Evolutionary conservation across 1,139 yeast species (phyloP), one percentile per base, ranked within the genome.

Genomic region (Pichia sp.): DNA sequence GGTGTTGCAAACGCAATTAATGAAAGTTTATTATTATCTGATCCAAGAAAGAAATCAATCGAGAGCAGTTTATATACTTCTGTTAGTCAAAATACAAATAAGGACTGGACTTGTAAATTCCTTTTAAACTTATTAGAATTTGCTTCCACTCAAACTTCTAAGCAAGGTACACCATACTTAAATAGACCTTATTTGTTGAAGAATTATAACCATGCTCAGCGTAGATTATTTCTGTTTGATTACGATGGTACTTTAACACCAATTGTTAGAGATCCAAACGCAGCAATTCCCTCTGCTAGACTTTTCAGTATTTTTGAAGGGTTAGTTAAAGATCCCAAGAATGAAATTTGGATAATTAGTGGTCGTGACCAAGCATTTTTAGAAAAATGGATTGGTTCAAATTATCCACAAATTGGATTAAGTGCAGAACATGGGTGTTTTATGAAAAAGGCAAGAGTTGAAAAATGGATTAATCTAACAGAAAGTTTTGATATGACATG

Each of bases 381-480:
- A 59, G 95, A 85, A 56, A 80, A 82, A 66, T 90, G 97, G 95
- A 72, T 90, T 56, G 97, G 97, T 20, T 61, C 77, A 43, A 74
- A 77, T 57, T 66, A 74, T 55, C 68, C 73, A 18, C 66, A 72
- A 44, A 71, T 92, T 38, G 97, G 97, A 2, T 72, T 94, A 50
- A 82, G 94, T 51, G 97, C 98, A 0, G 99, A 94, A 64, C 99
- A 94, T 66, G 99, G 99, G 12, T 90, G 97, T 62, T 94, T 92
- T 61, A 77, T 92, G 76, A 85, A 85, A 60, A 83, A 79, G 54
- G 76, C 84, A 15, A 80, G 81, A 6, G 63, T 71, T 2, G 61
- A 65, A 9, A 69, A 75, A 26, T 94, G 99, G 99, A 76, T 79
- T 39, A 92, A 92, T 61, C 73, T 94, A 53, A 85, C 96, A 3